Conservation (phyloP, 140 eudicot species). For the Anethum foeniculum region DNA sequence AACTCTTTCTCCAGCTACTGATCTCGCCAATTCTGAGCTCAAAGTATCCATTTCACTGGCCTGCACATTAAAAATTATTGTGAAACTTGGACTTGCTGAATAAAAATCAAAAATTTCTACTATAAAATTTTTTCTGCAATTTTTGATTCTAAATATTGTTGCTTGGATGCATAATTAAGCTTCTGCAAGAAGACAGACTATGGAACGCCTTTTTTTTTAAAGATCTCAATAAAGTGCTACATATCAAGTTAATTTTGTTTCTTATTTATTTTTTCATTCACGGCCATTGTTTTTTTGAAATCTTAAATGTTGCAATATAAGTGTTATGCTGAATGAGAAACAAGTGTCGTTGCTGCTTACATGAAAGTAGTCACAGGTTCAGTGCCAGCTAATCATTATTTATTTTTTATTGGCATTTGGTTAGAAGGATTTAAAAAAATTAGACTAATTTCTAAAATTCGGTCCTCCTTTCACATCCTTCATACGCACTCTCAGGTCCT, state of each 20-base stretch:
- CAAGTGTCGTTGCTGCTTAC: no score
- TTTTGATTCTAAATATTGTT: background rate
- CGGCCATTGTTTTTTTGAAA: background rate
- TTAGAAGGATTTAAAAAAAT: background rate
- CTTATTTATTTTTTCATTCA: no score
- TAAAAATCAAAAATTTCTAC: background rate
- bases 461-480: background rate
- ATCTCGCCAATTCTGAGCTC: constrained; percentile 50
- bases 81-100: background rate
- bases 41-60: constrained; percentile 58
- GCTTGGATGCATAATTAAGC: background rate
- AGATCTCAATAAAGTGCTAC: background rate
- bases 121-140: background rate
- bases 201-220: background rate
- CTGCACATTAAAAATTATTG: constrained; percentile 32
- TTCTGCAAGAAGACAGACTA: background rate
- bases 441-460: background rate
- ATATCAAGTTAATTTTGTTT: background rate
- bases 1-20: constrained; percentile 41
- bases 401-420: background rate
- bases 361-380: background rate
- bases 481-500: background rate
- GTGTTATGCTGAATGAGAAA: background rate
- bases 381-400: background rate
- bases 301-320: background rate